Evolutionary conservation across 495 filamentous ascomycete genomes (phyloP).

Genomic region (Stereocaulon alpinum): DNA sequence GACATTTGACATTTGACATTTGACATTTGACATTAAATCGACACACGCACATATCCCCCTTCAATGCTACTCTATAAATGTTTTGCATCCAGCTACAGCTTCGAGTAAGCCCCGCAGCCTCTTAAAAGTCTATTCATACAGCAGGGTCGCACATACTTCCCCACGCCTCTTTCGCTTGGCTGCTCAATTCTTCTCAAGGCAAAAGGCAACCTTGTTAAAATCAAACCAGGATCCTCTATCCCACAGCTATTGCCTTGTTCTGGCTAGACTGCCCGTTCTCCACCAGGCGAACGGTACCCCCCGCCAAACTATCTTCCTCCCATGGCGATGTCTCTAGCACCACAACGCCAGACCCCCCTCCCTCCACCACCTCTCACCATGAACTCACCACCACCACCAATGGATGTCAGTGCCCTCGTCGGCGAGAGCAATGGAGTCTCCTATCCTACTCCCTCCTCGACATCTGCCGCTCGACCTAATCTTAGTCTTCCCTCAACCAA

Average conservation of each 20-base stretch:
- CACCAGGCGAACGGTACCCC: background rate
- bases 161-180: background rate
- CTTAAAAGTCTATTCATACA: background rate
- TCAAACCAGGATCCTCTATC: background rate
- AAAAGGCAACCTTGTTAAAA: background rate
- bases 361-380: slow-evolving; percentile 15
- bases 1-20: background rate
- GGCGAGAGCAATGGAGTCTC: slow-evolving; percentile 13
- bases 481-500: slow-evolving; percentile 13
- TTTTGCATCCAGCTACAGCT: background rate
- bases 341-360: slow-evolving; percentile 13
- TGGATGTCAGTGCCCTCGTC: slow-evolving; percentile 8
- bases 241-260: background rate
- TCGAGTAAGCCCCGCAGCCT: background rate
- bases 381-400: background rate
- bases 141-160: background rate
- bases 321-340: slow-evolving; percentile 14
- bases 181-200: background rate
- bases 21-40: background rate
- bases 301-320: background rate
- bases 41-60: background rate
- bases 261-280: background rate
- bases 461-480: slow-evolving; percentile 13
- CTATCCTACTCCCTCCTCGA: slow-evolving; percentile 12
- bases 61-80: background rate